Evolutionary conservation across 495 filamentous ascomycete genomes (phyloP).

Genomic region (Bryoglossum gracile): DNA sequence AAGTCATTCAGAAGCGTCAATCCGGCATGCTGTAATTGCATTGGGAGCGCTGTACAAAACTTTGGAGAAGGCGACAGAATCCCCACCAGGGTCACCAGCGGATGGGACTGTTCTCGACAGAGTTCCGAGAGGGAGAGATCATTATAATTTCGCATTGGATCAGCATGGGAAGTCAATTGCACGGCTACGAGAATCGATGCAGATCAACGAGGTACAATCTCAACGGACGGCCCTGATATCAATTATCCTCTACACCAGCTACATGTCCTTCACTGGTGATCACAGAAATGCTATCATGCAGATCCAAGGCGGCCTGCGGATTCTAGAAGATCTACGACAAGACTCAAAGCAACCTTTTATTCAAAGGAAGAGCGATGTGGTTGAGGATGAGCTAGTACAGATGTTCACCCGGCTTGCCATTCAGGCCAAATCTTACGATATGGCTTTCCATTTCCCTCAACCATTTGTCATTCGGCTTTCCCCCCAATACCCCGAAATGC

Average conservation of each 20-base stretch:
- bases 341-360: constrained; percentile 27
- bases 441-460: constrained; percentile 53
- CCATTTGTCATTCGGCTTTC: constrained; percentile 47
- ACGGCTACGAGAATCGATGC: constrained; percentile 18
- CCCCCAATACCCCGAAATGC: constrained; percentile 17
- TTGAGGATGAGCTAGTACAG: constrained; percentile 49
- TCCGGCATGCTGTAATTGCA: constrained; percentile 59
- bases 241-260: constrained; percentile 25
- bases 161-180: constrained; percentile 24
- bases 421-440: constrained; percentile 52
- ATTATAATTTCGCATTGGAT: constrained; percentile 23
- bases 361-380: constrained; percentile 32
- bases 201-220: constrained; percentile 19
- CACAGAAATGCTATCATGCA: constrained; percentile 22
- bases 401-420: constrained; percentile 52
- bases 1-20: constrained; percentile 51
- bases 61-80: constrained; percentile 43
- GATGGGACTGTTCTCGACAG: constrained; percentile 39
- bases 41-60: constrained; percentile 58
- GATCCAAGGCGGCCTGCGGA: constrained; percentile 20
- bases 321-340: constrained; percentile 24
- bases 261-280: constrained; percentile 23
- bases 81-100: constrained; percentile 42
- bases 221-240: constrained; percentile 23
- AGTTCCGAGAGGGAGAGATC: constrained; percentile 33